Evolutionary conservation across 805 yeast genomes (phyloP), one percentile per base, ranked within the genome.

Genomic region (Kazachstania africana): DNA sequence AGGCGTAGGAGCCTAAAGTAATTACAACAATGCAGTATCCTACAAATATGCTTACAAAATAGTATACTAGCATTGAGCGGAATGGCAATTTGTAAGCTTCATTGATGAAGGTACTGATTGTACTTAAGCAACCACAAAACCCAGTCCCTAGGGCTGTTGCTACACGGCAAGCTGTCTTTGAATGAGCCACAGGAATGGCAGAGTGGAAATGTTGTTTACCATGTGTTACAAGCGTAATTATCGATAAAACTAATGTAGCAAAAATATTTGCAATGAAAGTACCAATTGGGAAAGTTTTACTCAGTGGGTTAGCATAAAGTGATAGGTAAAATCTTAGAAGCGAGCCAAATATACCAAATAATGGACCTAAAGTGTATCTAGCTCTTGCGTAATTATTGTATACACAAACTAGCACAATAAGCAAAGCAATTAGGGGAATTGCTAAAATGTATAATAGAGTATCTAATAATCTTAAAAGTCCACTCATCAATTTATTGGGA

Each of bases 311-410:
- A 16, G 67, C 51, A 35, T 47, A 43, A 34, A 59, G 63, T 2
- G 84, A 62, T 4, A 78, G 43, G 37, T 68, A 63, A 46, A 52
- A 81, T 26, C 96, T 57, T 4, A 61, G 17, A 40, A 68, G 57
- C 3, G 83, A 75, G 0, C 83, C 95, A 39, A 75, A 59, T 0
- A 93, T 85, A 0, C 83, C 75, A 45, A 85, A 74, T 3, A 78
- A 49, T 15, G 75, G 62, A 3, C 77, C 55, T 36, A 83, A 62
- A 4, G 80, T 71, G 88, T 94, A 85, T 6, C 58, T 39, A n/a
- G 43, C 42, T 36, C 93, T 70, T 68, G 84, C 75, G 31, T 35
- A 40, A 24, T 46, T 53, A 16, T 33, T 36, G 12, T 53, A 53
- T 1, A 61, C 38, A 3, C 62, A 56, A 1, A 59, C 34, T 2